Conservation (phyloP, 192 early-diverging fungal species). For the Rhizophagus clarus region DNA sequence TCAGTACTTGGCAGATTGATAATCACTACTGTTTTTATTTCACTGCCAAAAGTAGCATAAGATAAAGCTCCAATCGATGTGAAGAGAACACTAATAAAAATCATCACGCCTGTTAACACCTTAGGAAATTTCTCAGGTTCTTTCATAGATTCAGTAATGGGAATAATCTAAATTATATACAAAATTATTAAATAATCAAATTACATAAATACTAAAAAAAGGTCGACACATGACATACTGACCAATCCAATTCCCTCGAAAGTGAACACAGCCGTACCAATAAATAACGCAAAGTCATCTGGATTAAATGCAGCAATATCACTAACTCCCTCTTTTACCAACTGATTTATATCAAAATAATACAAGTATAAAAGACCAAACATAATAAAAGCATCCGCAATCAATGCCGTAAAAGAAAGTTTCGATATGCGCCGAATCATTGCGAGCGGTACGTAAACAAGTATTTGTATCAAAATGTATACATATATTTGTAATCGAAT, state of each 20-base stretch:
- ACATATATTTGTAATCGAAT: conserved; percentile 30
- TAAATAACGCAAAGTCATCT: conserved; percentile 81
- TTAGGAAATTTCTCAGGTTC: conserved; percentile 83
- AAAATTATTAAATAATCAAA: neutral
- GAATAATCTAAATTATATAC: conserved; percentile 55
- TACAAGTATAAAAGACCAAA: conserved; percentile 85
- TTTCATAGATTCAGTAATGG: conserved; percentile 88
- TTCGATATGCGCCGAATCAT: conserved; percentile 88
- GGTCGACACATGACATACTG: no score
- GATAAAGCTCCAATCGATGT: conserved; percentile 78
- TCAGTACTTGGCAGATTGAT: conserved; percentile 78
- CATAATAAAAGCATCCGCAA: conserved; percentile 93
- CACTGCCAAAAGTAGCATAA: conserved; percentile 83
- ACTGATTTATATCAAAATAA: conserved; percentile 72
- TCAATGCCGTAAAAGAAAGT: conserved; percentile 80
- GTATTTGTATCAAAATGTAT: conserved; percentile 51
- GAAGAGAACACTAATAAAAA: conserved; percentile 80
- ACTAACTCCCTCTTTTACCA: conserved; percentile 67
- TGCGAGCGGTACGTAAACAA: conserved; percentile 53
- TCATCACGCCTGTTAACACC: conserved; percentile 79
- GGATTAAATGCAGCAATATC: conserved; percentile 79
- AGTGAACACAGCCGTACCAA: conserved; percentile 93
- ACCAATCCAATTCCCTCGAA: conserved; percentile 85
- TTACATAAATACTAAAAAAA: neutral
- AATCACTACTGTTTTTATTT: conserved; percentile 86